These are phyloP conservation scores for Blepharisma stoltei DNA, from an alignment of 73 alveolate species.

Conservation along the genomic window DNA sequence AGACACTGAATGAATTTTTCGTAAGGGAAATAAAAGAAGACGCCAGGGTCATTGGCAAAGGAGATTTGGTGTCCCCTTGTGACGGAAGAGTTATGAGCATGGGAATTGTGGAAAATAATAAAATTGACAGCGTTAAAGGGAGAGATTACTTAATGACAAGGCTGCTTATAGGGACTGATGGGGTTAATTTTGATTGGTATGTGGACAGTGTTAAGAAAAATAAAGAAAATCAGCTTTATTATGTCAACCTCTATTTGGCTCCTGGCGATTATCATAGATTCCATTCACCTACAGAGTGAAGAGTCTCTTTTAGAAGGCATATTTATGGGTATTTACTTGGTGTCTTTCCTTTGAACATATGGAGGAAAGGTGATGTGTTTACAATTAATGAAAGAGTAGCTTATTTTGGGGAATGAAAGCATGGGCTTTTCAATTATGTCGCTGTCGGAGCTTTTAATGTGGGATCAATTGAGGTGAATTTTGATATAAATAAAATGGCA, in stretches of 20 bases:
- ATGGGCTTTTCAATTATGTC: conserved; percentile 57
- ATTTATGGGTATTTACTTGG: conserved; percentile 70
- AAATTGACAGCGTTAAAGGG: conserved; percentile 40
- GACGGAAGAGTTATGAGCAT: conserved; percentile 40
- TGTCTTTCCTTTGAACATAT: conserved; percentile 50
- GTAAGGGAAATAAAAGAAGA: conserved; percentile 54
- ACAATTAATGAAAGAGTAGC: conserved; percentile 76
- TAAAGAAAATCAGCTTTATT: conserved; percentile 33
- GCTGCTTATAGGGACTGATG: conserved; percentile 42
- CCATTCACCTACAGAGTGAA: conserved; percentile 71
- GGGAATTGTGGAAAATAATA: conserved; percentile 31
- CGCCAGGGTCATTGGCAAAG: conserved; percentile 35
- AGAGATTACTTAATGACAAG: conserved; percentile 44
- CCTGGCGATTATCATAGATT: conserved; percentile 89
- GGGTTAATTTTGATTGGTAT: conserved; percentile 10
- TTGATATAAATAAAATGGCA: conserved; percentile 50
- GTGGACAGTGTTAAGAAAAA: conserved; percentile 23
- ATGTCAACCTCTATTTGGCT: conserved; percentile 60
- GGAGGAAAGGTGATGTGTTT: conserved; percentile 39
- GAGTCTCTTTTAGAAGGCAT: conserved; percentile 64
- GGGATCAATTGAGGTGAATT: conserved; percentile 63
- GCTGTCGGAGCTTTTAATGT: conserved; percentile 85
- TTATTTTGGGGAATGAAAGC: conserved; percentile 76
- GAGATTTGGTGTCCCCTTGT: conserved; percentile 43
- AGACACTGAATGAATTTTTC: conserved; percentile 69